phyloP scores from a whole-genome alignment of 176 grass and related monocot species.

The Tillandsia fasciculata region DNA sequence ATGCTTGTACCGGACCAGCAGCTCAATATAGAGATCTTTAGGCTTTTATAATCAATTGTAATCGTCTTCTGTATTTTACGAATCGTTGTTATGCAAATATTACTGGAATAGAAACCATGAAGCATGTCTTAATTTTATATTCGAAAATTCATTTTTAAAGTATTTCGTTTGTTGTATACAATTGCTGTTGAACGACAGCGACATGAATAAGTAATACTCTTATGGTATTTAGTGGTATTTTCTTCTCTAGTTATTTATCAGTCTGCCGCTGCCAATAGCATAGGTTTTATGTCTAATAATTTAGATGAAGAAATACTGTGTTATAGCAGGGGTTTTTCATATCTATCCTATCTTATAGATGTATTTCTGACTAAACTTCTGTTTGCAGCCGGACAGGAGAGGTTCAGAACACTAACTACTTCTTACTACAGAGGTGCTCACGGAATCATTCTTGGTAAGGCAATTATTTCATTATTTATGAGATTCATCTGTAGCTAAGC shows the following conservation, averaged over 20 bases:
- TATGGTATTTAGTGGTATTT: too few relatives aligned
- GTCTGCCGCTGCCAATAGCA: too few relatives aligned
- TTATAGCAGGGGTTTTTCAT: too few relatives aligned
- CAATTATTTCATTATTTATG: neutral
- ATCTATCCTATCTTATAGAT: too few relatives aligned
- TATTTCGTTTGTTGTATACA: too few relatives aligned
- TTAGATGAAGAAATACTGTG: too few relatives aligned
- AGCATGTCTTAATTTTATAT: too few relatives aligned
- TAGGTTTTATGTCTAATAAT: too few relatives aligned
- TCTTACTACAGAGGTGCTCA: slow-evolving; percentile 12
- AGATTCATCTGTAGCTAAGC: neutral
- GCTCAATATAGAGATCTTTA: neutral
- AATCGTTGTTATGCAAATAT: neutral
- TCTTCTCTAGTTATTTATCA: too few relatives aligned
- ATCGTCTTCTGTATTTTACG: neutral
- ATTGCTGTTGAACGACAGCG: too few relatives aligned
- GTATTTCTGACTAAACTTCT: neutral
- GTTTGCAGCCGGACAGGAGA: slow-evolving; percentile 9
- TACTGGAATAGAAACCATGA: neutral
- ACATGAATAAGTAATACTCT: too few relatives aligned
- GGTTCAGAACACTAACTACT: neutral
- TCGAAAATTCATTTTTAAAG: too few relatives aligned
- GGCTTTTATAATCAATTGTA: neutral
- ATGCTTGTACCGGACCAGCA: neutral
- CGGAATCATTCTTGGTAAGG: slow-evolving; percentile 9